Percentiles rank a stretch among this genome's conserved stretches.
Evolutionary conservation across 1,284 basidiomycete genomes (phyloP).

Genomic region (Grifola frondosa): DNA sequence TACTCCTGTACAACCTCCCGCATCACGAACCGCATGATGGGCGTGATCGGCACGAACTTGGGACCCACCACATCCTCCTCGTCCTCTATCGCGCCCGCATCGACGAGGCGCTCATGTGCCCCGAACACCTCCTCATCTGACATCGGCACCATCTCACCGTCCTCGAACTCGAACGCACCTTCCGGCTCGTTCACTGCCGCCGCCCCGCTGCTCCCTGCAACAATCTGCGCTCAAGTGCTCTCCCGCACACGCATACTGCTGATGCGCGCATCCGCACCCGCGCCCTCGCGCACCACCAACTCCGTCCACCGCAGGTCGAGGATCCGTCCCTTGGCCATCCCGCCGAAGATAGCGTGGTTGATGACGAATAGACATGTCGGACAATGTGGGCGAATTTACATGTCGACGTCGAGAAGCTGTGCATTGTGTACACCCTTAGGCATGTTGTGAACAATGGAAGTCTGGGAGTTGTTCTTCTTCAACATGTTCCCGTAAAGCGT

Average conservation of each 20-base stretch:
- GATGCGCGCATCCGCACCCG: slow-evolving; percentile 26
- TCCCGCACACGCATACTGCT: slow-evolving; percentile 29
- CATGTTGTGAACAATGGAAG: too few relatives aligned
- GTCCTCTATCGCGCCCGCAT: slow-evolving; percentile 37
- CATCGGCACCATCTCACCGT: slow-evolving; percentile 34
- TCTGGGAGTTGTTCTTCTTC: too few relatives aligned
- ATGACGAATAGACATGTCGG: too few relatives aligned
- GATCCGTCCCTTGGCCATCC: slow-evolving; percentile 73
- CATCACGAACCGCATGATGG: slow-evolving; percentile 80
- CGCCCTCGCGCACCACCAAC: slow-evolving; percentile 47
- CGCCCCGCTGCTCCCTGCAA: slow-evolving; percentile 38
- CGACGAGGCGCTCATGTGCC: slow-evolving; percentile 30
- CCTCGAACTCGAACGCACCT: slow-evolving; percentile 25
- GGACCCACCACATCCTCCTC: slow-evolving; percentile 67
- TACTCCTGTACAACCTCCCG: slow-evolving; percentile 76
- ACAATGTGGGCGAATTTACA: too few relatives aligned
- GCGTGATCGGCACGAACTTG: slow-evolving; percentile 69
- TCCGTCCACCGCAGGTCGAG: slow-evolving; percentile 78
- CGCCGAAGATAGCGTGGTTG: too few relatives aligned
- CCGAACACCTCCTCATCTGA: slow-evolving; percentile 32
- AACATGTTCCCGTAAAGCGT: too few relatives aligned
- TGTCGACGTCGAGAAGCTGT: too few relatives aligned
- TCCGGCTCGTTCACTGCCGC: slow-evolving; percentile 34
- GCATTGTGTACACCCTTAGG: too few relatives aligned
- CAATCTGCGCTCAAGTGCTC: slow-evolving; percentile 34